These are phyloP conservation scores for Cystobasidium tubakii DNA, from an alignment of 768 basidiomycete genomes.

Conservation along the genomic window DNA sequence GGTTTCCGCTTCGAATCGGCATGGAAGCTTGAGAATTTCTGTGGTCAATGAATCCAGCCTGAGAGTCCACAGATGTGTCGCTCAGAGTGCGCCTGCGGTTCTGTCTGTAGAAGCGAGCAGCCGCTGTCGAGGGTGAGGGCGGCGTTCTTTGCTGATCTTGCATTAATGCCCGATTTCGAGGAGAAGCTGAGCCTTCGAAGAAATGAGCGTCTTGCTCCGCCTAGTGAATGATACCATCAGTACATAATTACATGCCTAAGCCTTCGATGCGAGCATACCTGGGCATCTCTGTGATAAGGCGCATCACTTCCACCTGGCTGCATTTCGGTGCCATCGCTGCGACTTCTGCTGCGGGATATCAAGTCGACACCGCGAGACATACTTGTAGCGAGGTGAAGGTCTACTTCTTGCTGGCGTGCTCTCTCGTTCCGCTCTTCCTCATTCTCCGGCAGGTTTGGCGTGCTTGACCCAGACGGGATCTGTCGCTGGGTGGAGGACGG, in stretches of 20 bases:
- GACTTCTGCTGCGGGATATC: slow-evolving; percentile 5
- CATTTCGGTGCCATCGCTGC: slow-evolving; percentile 14
- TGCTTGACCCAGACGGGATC: slow-evolving; percentile 22
- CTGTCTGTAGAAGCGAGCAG: slow-evolving; percentile 42
- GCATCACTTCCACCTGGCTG: background rate
- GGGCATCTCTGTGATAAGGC: slow-evolving; percentile 19
- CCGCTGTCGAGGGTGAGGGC: slow-evolving; percentile 9
- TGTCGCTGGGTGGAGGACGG: background rate
- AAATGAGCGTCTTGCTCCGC: slow-evolving; percentile 35
- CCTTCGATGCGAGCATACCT: background rate
- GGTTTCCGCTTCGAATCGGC: slow-evolving; percentile 16
- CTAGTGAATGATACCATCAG: background rate
- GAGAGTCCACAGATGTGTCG: slow-evolving; percentile 46
- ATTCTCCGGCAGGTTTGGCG: slow-evolving; percentile 7
- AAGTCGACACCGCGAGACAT: slow-evolving; percentile 28
- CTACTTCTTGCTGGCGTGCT: slow-evolving; percentile 29
- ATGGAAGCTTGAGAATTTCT: slow-evolving; percentile 37
- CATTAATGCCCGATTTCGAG: slow-evolving; percentile 9
- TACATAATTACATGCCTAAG: background rate
- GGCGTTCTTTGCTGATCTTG: slow-evolving; percentile 2
- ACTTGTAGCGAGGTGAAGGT: slow-evolving; percentile 27
- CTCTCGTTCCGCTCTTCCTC: slow-evolving; percentile 28
- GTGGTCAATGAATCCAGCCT: slow-evolving; percentile 45
- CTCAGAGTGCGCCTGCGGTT: slow-evolving; percentile 43
- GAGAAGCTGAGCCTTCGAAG: slow-evolving; percentile 32